phyloP scores from a whole-genome alignment of 805 yeast species.

The Yarrowia phangngaensis region DNA sequence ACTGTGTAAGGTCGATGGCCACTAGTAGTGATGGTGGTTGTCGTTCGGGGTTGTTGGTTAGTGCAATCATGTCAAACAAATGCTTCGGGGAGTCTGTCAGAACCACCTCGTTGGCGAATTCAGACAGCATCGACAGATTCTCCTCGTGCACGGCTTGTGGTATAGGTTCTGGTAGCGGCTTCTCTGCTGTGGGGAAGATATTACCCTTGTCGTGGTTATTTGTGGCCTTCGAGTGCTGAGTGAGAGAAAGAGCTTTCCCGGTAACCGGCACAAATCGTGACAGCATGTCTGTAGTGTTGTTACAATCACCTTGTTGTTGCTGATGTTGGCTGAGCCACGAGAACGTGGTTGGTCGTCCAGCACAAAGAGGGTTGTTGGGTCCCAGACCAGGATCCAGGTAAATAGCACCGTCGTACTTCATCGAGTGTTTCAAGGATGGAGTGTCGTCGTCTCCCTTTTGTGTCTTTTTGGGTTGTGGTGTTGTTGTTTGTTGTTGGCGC shows the following conservation, averaged over 20 bases:
- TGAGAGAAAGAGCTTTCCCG: no score
- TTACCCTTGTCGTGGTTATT: no score
- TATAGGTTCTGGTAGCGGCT: neutral
- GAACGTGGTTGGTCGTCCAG: neutral
- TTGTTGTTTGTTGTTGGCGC: no score
- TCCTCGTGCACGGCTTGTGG: conserved; percentile 14
- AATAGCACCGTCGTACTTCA: conserved; percentile 26
- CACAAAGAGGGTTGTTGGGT: neutral
- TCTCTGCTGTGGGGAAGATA: no score
- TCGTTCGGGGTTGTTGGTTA: conserved; percentile 3
- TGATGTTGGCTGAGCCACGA: no score
- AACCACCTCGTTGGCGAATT: conserved; percentile 15
- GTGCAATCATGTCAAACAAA: conserved; percentile 9
- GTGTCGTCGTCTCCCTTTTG: no score
- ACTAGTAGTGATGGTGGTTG: conserved; percentile 9
- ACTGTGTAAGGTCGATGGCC: conserved; percentile 21
- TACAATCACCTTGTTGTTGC: no score
- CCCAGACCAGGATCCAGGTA: conserved; percentile 19
- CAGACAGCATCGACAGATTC: neutral
- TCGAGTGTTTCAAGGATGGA: no score
- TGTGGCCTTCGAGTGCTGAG: no score
- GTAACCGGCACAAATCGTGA: conserved; percentile 19
- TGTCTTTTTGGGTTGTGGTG: neutral
- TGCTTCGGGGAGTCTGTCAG: conserved; percentile 23
- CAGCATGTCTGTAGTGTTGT: neutral